Percentiles rank a stretch among this genome's conserved stretches.
These are phyloP conservation scores for Claviceps citrina DNA, from an alignment of 2,329 filamentous ascomycete species.

Conservation along the genomic window DNA sequence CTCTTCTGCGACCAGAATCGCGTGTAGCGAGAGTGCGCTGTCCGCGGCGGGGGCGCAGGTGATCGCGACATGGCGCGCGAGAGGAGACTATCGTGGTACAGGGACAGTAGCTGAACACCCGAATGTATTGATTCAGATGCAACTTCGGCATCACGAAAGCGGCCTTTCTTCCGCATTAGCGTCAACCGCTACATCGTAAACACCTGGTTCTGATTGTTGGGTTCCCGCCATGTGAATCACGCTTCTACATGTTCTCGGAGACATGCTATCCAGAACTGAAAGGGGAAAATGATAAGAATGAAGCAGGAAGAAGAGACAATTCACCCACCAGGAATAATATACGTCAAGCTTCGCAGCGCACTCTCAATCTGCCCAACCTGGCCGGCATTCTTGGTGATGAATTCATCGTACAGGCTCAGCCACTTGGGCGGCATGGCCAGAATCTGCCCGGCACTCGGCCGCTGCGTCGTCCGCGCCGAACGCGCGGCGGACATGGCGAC, in stretches of 20 bases:
- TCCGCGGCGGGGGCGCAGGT: conserved; percentile 38
- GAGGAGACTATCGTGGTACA: conserved; percentile 85
- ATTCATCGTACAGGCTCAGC: conserved; percentile 64
- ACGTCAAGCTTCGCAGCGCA: conserved; percentile 78
- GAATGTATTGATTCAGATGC: conserved; percentile 87
- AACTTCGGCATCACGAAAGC: conserved; percentile 83
- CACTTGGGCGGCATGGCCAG: conserved; percentile 38
- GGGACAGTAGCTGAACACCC: conserved; percentile 71
- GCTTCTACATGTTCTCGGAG: too few relatives aligned
- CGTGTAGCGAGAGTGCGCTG: conserved; percentile 50
- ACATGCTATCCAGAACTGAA: too few relatives aligned
- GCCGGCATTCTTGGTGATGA: conserved; percentile 87
- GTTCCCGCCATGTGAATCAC: too few relatives aligned
- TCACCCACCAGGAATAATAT: conserved; percentile 88
- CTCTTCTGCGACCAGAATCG: conserved; percentile 49
- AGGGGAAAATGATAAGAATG: too few relatives aligned
- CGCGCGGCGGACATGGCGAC: background rate
- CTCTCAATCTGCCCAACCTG: conserved; percentile 93
- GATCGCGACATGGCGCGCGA: conserved; percentile 45
- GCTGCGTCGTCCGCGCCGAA: background rate
- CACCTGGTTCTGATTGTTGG: too few relatives aligned
- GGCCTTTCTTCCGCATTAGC: too few relatives aligned
- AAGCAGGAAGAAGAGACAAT: background rate
- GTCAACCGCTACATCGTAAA: too few relatives aligned
- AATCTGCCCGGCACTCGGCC: conserved; percentile 1